phyloP scores from a whole-genome alignment of 148 eudicot genomes.

The Amaranthus palmeri region DNA sequence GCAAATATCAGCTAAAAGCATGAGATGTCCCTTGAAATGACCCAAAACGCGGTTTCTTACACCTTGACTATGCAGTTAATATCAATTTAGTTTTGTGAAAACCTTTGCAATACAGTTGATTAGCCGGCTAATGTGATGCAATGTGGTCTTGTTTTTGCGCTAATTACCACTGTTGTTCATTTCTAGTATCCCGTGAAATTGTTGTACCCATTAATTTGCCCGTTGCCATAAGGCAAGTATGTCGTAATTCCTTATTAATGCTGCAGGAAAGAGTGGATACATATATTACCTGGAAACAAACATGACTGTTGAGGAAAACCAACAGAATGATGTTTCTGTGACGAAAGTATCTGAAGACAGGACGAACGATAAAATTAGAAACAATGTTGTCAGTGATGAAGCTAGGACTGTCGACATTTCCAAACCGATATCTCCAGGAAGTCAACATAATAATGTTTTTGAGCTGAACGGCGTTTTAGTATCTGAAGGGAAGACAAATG shows the following conservation, averaged over 20 bases:
- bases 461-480: conserved; percentile 11
- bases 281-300: conserved; percentile 3
- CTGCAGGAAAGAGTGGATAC: neutral
- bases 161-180: too few relatives aligned
- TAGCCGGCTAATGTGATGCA: too few relatives aligned
- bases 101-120: too few relatives aligned
- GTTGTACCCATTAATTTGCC: too few relatives aligned
- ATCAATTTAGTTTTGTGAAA: too few relatives aligned
- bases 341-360: conserved; percentile 19
- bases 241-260: neutral
- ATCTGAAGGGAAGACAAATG: conserved; percentile 22
- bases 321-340: conserved; percentile 18
- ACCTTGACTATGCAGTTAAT: too few relatives aligned
- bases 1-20: too few relatives aligned
- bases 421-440: neutral
- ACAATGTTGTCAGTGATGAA: conserved; percentile 4
- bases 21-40: too few relatives aligned
- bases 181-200: too few relatives aligned
- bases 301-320: conserved; percentile 26
- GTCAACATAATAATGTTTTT: conserved; percentile 18
- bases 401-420: conserved; percentile 10
- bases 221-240: too few relatives aligned
- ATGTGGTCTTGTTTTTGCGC: too few relatives aligned
- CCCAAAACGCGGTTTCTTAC: too few relatives aligned
- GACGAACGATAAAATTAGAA: conserved; percentile 5